phyloP scores from a whole-genome alignment of 352 stramenopile species.

The Globisporangium ultimum region DNA sequence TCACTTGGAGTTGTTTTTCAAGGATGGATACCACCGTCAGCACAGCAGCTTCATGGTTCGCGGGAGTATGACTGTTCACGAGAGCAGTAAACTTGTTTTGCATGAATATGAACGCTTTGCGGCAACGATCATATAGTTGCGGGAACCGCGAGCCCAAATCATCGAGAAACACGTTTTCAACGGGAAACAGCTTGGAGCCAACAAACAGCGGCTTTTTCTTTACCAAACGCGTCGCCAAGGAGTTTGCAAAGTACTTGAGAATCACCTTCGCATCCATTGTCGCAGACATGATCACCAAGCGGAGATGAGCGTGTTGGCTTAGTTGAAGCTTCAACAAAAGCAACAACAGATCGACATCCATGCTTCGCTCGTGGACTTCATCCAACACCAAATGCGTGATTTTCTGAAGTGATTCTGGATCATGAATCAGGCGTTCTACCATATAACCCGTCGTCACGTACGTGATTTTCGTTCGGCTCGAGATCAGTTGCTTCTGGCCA shows the following conservation, averaged over 20 bases:
- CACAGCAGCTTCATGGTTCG: conserved; percentile 48
- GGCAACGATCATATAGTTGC: conserved; percentile 23
- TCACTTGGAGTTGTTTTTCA: conserved; percentile 55
- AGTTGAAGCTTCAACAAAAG: conserved; percentile 86
- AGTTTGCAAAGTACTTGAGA: conserved; percentile 83
- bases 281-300: conserved; percentile 96
- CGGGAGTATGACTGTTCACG: conserved; percentile 14
- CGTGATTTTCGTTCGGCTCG: conserved; percentile 90
- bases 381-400: conserved; percentile 96
- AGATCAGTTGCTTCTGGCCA: conserved; percentile 89
- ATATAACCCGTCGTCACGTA: conserved; percentile 98
- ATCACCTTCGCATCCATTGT: conserved; percentile 93
- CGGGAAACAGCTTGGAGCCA: conserved; percentile 73
- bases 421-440: conserved; percentile 92
- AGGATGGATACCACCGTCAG: conserved; percentile 56
- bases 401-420: conserved; percentile 79
- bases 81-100: conserved; percentile 35
- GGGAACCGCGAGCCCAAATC: conserved; percentile 41
- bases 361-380: conserved; percentile 93
- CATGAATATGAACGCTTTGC: conserved; percentile 49
- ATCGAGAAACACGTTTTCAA: conserved; percentile 67
- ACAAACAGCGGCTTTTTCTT: conserved; percentile 73
- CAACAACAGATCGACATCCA: conserved; percentile 96
- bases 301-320: conserved; percentile 60
- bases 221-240: conserved; percentile 44